phyloP scores from a whole-genome alignment of 208 protist species.

The Leishmania martiniquensis region DNA sequence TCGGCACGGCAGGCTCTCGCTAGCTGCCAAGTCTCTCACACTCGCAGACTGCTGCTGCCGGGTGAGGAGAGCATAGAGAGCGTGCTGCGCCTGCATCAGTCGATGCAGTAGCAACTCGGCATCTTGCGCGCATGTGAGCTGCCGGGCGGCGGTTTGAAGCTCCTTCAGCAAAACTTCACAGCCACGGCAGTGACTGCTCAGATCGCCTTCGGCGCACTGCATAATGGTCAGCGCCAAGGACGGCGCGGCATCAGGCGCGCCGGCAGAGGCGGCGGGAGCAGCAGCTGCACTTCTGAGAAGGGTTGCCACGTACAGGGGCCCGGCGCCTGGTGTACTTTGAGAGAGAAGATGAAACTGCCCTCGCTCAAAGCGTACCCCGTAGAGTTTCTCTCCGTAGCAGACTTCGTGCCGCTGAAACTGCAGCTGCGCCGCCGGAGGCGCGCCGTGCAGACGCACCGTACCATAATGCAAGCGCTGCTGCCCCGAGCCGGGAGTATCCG shows the following conservation, averaged over 20 bases:
- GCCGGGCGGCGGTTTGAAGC: slow-evolving; percentile 20
- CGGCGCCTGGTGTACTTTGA: slow-evolving; percentile 44
- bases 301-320: slow-evolving; percentile 50
- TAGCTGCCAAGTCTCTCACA: slow-evolving; percentile 38
- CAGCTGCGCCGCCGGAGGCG: not conserved
- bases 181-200: slow-evolving; percentile 42
- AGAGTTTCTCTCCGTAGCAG: slow-evolving; percentile 37
- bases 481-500: not conserved
- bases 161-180: slow-evolving; percentile 37
- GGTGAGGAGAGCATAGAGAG: slow-evolving; percentile 51
- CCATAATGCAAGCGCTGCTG: slow-evolving; percentile 35
- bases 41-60: slow-evolving; percentile 48
- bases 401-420: slow-evolving; percentile 27
- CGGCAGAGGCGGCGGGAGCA: slow-evolving; percentile 23
- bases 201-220: slow-evolving; percentile 39
- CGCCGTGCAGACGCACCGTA: slow-evolving; percentile 16
- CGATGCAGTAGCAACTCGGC: slow-evolving; percentile 33
- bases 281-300: slow-evolving; percentile 42
- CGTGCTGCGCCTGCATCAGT: slow-evolving; percentile 49
- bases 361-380: slow-evolving; percentile 45
- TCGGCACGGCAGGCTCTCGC: slow-evolving; percentile 45
- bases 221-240: slow-evolving; percentile 48
- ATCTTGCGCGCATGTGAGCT: slow-evolving; percentile 2
- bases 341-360: slow-evolving; percentile 62
- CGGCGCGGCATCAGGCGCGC: not conserved